Conservation (phyloP, 2,329 filamentous ascomycete genomes). For the Penicillium sp. region DNA sequence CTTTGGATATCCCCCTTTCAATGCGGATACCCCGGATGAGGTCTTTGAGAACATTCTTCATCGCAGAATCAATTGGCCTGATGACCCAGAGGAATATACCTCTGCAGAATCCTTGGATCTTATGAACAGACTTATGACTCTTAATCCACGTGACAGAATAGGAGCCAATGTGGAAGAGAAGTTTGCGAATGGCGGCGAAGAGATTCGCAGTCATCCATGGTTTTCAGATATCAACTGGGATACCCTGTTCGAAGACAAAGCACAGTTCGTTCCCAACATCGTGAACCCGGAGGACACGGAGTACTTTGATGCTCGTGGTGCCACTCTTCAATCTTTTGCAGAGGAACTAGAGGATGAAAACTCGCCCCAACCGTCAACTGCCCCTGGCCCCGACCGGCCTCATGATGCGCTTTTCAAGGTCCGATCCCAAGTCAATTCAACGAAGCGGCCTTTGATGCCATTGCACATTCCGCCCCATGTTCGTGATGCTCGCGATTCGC, state of each 20-base stretch:
- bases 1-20: slow-evolving; percentile 90
- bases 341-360: slow-evolving; percentile 91
- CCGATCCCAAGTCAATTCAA: slow-evolving; percentile 78
- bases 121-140: slow-evolving; percentile 86
- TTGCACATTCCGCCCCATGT: slow-evolving; percentile 96
- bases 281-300: slow-evolving; percentile 97
- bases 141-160: slow-evolving; percentile 76
- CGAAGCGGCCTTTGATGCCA: slow-evolving; percentile 91
- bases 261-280: slow-evolving; percentile 87
- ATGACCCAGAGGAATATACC: slow-evolving; percentile 73
- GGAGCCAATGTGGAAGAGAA: slow-evolving; percentile 84
- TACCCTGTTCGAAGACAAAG: slow-evolving; percentile 86
- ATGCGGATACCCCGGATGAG: slow-evolving; percentile 82
- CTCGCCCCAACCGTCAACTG: slow-evolving; percentile 68
- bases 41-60: slow-evolving; percentile 96
- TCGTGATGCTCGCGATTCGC: slow-evolving; percentile 83
- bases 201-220: slow-evolving; percentile 88
- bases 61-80: slow-evolving; percentile 88
- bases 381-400: slow-evolving; percentile 74
- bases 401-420: slow-evolving; percentile 93
- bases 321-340: slow-evolving; percentile 85
- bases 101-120: slow-evolving; percentile 89
- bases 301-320: slow-evolving; percentile 91
- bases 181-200: slow-evolving; percentile 77
- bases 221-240: slow-evolving; percentile 87